Base-by-base conservation (phyloP, 495 filamentous ascomycete genomes). In the Trichoderma erinaceum region DNA sequence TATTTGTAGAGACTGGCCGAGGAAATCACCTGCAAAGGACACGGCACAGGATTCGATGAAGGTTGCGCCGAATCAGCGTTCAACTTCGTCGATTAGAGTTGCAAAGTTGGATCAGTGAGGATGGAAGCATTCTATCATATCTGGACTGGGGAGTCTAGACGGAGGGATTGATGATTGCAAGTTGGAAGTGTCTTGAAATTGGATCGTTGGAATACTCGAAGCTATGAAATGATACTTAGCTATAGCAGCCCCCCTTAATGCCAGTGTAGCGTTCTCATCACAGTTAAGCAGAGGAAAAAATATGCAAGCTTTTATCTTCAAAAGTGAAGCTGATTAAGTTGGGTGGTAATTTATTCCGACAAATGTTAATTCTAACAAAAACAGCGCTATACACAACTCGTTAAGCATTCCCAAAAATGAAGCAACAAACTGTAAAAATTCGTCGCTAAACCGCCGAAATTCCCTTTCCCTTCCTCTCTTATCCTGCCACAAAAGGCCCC, bases 1-100 rank as follows among this genome's bases (percentile, higher is more conserved):
- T 72, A 86, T 93, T 69, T 92, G 91, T 21, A 86, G 89, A 70
- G 89, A 92, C 70, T 99, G 95, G 95, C 95, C 96, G 6, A 88
- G 87, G 74, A 97, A 97, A 66, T 69, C 72, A 23, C 66, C 65
- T 8, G 41, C 65, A 27, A 32, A 48, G 41, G 65, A 66, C n/a
- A 44, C n/a, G 35, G 63, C 63, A 16, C 4, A 44, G 7, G 70
- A 21, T 66, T 63, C 11, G 66, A 68, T 13, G 73, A 75, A 61
- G 56, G 6, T 35, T 27, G 56, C 56, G 12, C 12, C 29, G 56
- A 61, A 25, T 21, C 56, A 56, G 16, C 50, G 56, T 10, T 61
- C 56, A 18, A 61, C 56, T 27, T 61, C 56, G 8, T 61, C 56
- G 13, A 32, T 61, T 16, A 29, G 56, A 16, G 56, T 29, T 15